Conservation (phyloP, 2,329 filamentous ascomycete species). For the Trichoderma atrobrunneum region DNA sequence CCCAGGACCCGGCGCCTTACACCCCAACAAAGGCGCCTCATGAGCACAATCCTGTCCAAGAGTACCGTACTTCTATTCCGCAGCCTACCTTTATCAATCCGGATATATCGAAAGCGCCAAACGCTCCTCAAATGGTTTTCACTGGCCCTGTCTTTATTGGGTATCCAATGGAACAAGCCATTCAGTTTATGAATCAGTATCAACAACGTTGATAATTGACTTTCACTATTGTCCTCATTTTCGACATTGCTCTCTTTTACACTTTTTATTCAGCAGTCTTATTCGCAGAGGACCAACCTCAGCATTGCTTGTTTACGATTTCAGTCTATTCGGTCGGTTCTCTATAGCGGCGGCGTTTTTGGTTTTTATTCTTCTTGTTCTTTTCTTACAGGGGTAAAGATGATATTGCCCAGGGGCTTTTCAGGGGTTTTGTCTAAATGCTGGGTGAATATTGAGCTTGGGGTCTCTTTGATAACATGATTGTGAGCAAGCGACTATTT, state of each 20-base stretch:
- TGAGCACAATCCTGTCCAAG: conserved; percentile 23
- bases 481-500: not conserved
- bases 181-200: conserved; percentile 66
- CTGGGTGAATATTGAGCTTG: not conserved
- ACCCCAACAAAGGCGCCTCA: conserved; percentile 26
- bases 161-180: conserved; percentile 80
- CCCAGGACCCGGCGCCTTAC: conserved; percentile 23
- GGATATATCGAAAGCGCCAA: conserved; percentile 32
- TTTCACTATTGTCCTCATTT: conserved; percentile 19
- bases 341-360: conserved; percentile 34
- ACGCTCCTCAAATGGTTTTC: conserved; percentile 71
- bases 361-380: not conserved
- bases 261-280: not conserved
- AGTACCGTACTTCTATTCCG: conserved; percentile 17
- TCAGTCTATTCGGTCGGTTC: not conserved
- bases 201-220: conserved; percentile 31
- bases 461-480: not conserved
- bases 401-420: not conserved
- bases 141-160: conserved; percentile 94
- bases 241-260: conserved; percentile 14
- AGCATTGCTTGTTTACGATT: not conserved
- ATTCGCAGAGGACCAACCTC: not conserved
- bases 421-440: not conserved
- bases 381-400: not conserved
- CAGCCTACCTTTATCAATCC: conserved; percentile 55